phyloP scores from a whole-genome alignment of 495 filamentous ascomycete species.

The Parathielavia appendiculata region DNA sequence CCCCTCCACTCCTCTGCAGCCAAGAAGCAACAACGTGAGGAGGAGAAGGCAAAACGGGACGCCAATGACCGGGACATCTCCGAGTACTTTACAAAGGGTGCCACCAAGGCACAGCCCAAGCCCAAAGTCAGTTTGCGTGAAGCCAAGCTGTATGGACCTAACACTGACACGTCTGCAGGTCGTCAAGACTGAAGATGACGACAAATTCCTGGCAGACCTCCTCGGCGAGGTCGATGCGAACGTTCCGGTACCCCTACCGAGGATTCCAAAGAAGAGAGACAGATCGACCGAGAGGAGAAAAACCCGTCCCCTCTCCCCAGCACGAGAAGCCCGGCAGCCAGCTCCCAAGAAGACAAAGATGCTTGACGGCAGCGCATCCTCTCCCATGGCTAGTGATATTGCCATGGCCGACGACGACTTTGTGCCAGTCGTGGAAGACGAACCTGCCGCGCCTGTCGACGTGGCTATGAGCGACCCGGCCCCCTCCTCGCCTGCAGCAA shows the following conservation, averaged over 20 bases:
- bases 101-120: slow-evolving; percentile 61
- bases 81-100: slow-evolving; percentile 84
- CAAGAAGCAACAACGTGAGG: slow-evolving; percentile 87
- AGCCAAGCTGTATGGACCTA: neutral
- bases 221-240: slow-evolving; percentile 88
- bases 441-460: slow-evolving; percentile 30
- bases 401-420: slow-evolving; percentile 54
- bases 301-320: slow-evolving; percentile 74
- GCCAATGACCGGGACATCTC: slow-evolving; percentile 86
- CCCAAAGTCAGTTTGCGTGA: slow-evolving; percentile 58
- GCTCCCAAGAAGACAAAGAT: slow-evolving; percentile 49
- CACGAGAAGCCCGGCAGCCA: slow-evolving; percentile 42
- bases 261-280: slow-evolving; percentile 54
- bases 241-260: slow-evolving; percentile 52
- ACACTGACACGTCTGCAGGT: slow-evolving; percentile 28
- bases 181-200: slow-evolving; percentile 73
- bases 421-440: slow-evolving; percentile 52
- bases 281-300: slow-evolving; percentile 71
- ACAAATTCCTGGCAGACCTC: slow-evolving; percentile 76
- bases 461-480: slow-evolving; percentile 76
- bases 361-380: slow-evolving; percentile 34
- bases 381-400: slow-evolving; percentile 39
- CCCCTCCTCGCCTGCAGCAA: slow-evolving; percentile 82
- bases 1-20: slow-evolving; percentile 37
- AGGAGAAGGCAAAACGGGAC: slow-evolving; percentile 78